Evolutionary conservation across 2,329 filamentous ascomycete genomes (phyloP).

Genomic region (Simplicillium sp.): DNA sequence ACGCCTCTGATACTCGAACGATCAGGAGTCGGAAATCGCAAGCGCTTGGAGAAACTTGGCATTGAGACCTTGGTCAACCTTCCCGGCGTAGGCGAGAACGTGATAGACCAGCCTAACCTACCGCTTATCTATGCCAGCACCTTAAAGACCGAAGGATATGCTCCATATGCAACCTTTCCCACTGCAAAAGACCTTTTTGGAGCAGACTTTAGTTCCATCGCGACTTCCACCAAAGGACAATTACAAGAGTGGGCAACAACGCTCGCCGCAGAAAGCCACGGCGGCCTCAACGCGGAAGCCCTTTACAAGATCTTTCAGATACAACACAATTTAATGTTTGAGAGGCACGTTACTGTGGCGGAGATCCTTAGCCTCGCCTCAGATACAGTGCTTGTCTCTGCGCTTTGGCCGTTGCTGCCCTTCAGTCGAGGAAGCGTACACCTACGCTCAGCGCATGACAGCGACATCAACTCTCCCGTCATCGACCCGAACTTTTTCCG

Average conservation of each 20-base stretch:
- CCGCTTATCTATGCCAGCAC: slow-evolving; percentile 14
- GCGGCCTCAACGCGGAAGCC: slow-evolving; percentile 17
- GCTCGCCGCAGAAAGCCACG: slow-evolving; percentile 14
- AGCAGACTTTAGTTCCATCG: slow-evolving; percentile 11
- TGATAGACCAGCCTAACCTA: slow-evolving; percentile 38
- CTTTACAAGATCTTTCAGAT: slow-evolving; percentile 30
- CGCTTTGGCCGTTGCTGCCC: slow-evolving; percentile 26
- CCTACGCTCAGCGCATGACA: slow-evolving; percentile 19
- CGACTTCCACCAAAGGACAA: slow-evolving; percentile 12
- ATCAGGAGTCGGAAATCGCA: slow-evolving; percentile 39
- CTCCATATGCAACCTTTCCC: slow-evolving; percentile 22
- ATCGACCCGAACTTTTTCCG: slow-evolving; percentile 26
- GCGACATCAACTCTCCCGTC: slow-evolving; percentile 21
- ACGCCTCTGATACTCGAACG: slow-evolving; percentile 42
- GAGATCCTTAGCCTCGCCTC: slow-evolving; percentile 31
- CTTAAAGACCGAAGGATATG: slow-evolving; percentile 13
- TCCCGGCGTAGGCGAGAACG: slow-evolving; percentile 42
- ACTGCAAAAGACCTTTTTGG: slow-evolving; percentile 25
- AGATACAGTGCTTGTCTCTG: slow-evolving; percentile 21
- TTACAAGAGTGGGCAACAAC: slow-evolving; percentile 20
- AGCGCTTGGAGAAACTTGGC: slow-evolving; percentile 27
- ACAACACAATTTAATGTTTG: slow-evolving; percentile 39
- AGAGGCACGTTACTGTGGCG: slow-evolving; percentile 30
- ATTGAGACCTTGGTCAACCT: slow-evolving; percentile 34
- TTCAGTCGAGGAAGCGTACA: slow-evolving; percentile 31